phyloP scores from a whole-genome alignment of 179 eudicot genomes.

The Beta lomatogona region DNA sequence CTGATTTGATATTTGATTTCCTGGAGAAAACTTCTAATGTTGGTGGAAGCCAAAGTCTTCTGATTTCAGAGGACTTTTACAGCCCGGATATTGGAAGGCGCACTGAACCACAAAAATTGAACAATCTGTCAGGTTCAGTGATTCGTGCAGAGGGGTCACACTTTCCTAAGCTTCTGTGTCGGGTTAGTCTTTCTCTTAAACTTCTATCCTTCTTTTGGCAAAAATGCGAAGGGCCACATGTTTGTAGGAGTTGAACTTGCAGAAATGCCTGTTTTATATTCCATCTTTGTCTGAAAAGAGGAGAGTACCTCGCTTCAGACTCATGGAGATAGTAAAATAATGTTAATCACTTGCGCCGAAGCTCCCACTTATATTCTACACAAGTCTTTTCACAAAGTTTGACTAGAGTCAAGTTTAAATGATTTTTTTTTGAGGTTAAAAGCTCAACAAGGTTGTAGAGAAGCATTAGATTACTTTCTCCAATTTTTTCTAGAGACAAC shows the following conservation, averaged over 20 bases:
- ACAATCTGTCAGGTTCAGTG: conserved; percentile 45
- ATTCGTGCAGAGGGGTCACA: conserved; percentile 56
- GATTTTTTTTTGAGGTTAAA: too few species aligned
- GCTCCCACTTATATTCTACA: too few species aligned
- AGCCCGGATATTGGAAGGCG: conserved; percentile 49
- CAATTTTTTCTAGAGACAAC: neutral
- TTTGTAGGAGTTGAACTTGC: neutral
- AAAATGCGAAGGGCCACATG: neutral
- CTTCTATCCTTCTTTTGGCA: neutral
- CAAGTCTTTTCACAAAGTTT: too few species aligned
- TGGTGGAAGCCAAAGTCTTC: conserved; percentile 46
- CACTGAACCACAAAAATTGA: conserved; percentile 36
- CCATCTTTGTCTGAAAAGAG: neutral
- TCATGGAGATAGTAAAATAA: neutral
- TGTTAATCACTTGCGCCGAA: neutral
- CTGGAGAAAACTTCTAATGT: conserved; percentile 38
- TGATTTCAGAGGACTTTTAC: conserved; percentile 72
- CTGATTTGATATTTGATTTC: conserved; percentile 55
- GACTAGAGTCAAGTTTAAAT: too few species aligned
- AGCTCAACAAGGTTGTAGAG: neutral
- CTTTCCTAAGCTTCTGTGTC: conserved; percentile 74
- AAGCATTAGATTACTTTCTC: conserved; percentile 9
- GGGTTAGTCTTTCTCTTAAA: conserved; percentile 52
- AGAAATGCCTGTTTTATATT: neutral
- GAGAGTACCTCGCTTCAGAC: neutral